Percentiles rank a stretch among this genome's conserved stretches.
phyloP scores from a whole-genome alignment of 345 rosid genomes.

The Syzygium aqueum region DNA sequence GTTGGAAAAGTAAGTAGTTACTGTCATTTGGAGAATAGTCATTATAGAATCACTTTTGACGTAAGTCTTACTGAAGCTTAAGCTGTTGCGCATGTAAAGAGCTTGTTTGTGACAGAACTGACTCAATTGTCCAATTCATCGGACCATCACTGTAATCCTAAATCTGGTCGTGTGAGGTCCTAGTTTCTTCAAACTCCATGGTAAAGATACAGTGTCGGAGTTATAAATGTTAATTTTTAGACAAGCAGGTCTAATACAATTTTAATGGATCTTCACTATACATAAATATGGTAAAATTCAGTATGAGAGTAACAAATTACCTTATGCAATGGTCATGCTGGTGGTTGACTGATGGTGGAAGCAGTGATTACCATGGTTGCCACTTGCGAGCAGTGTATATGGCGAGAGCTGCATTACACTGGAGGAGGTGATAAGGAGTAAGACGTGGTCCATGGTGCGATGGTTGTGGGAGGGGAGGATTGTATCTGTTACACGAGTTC shows the following conservation, averaged over 20 bases:
- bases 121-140: not conserved
- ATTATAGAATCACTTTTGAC: not conserved
- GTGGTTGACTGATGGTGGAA: not conserved
- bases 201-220: not conserved
- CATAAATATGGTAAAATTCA: not conserved
- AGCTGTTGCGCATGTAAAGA: not conserved
- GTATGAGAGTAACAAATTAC: not conserved
- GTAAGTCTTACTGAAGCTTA: not conserved
- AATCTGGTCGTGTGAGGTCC: not conserved
- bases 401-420: not conserved
- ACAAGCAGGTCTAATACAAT: not conserved
- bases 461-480: not conserved
- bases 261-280: not conserved
- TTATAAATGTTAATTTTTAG: not conserved
- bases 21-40: not conserved
- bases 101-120: not conserved
- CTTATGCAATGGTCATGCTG: not conserved
- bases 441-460: not conserved
- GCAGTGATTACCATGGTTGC: not conserved
- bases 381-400: not conserved
- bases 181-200: not conserved
- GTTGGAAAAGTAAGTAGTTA: slow-evolving; percentile 63
- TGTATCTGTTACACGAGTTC: not conserved
- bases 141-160: not conserved
- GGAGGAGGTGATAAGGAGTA: not conserved